A percentile compares a stretch with the other conserved stretches of the same genome.
phyloP scores from a whole-genome alignment of 2,329 filamentous ascomycete species.

The Fusarium drepaniforme region DNA sequence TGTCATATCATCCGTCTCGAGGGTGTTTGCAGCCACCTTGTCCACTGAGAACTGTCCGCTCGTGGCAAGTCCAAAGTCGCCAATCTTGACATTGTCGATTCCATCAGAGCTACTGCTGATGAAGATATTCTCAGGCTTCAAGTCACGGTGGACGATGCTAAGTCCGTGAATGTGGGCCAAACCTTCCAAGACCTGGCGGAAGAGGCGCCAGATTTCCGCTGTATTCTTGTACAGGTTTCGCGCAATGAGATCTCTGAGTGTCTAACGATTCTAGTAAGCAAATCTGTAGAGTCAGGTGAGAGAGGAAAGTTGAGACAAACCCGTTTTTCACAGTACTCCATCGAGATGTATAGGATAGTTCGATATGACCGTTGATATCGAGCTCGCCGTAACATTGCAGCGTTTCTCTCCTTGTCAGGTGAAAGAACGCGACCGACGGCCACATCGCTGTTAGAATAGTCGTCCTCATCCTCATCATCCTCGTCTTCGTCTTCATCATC shows the following conservation, averaged over 20 bases:
- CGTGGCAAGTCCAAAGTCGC: conserved; percentile 95
- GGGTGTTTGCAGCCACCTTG: conserved; percentile 55
- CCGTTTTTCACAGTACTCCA: conserved; percentile 97
- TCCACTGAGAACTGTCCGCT: conserved; percentile 82
- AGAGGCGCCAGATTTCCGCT: conserved; percentile 88
- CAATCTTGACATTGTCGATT: conserved; percentile 91
- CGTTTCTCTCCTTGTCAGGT: conserved; percentile 48
- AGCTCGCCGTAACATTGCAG: conserved; percentile 46
- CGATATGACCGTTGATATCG: conserved; percentile 66
- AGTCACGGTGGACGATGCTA: conserved; percentile 93
- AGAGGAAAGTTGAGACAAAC: conserved; percentile 56
- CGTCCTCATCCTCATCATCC: conserved; percentile 63
- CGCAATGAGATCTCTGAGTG: conserved; percentile 87
- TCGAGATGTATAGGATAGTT: conserved; percentile 94
- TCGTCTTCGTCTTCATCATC: conserved; percentile 60
- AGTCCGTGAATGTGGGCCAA: conserved; percentile 89
- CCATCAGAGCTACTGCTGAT: conserved; percentile 78
- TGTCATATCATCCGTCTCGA: conserved; percentile 75
- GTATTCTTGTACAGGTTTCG: conserved; percentile 79
- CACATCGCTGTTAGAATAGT: conserved; percentile 52
- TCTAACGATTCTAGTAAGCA: conserved; percentile 56
- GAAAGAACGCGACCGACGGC: conserved; percentile 43
- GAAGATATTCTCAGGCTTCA: conserved; percentile 98
- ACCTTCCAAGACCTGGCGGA: conserved; percentile 91
- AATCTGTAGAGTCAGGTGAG: background rate